phyloP scores from a whole-genome alignment of 768 basidiomycete species.

The Termitomyces sp. region DNA sequence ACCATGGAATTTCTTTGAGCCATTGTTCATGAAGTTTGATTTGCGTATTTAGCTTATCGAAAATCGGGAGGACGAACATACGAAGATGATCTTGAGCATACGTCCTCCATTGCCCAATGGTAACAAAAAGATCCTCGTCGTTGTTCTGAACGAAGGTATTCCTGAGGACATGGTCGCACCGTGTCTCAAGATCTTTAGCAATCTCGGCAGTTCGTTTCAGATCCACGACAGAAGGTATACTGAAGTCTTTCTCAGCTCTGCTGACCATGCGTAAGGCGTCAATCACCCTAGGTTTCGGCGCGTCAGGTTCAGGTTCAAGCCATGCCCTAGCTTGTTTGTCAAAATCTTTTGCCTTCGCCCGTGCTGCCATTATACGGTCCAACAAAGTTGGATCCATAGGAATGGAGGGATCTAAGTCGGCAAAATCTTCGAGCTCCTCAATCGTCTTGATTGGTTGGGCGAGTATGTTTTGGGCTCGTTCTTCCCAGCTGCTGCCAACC shows the following conservation, averaged over 20 bases:
- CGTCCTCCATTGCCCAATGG: constrained; percentile 66
- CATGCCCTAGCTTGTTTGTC: constrained; percentile 74
- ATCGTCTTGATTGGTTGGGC: constrained; percentile 69
- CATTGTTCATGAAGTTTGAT: constrained; percentile 63
- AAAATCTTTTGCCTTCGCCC: constrained; percentile 68
- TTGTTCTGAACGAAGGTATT: constrained; percentile 45
- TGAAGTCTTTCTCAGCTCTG: constrained; percentile 74
- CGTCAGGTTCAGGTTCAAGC: constrained; percentile 52
- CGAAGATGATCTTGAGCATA: constrained; percentile 67
- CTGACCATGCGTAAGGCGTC: constrained; percentile 66
- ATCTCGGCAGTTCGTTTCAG: constrained; percentile 68
- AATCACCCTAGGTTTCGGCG: constrained; percentile 53
- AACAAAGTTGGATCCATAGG: constrained; percentile 67
- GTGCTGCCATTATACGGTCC: constrained; percentile 57
- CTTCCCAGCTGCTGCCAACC: constrained; percentile 75
- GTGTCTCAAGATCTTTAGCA: constrained; percentile 70
- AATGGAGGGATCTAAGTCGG: constrained; percentile 54
- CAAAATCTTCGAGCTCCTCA: constrained; percentile 70
- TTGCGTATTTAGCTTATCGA: constrained; percentile 68
- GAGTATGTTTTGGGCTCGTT: constrained; percentile 58
- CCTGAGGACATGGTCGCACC: constrained; percentile 69
- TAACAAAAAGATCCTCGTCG: constrained; percentile 64
- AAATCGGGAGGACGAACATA: constrained; percentile 69
- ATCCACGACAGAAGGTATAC: constrained; percentile 57
- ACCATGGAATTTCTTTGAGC: constrained; percentile 77